Evolutionary conservation across 2,329 filamentous ascomycete species (phyloP).

Genomic region (Penicillium sclerotigenum): DNA sequence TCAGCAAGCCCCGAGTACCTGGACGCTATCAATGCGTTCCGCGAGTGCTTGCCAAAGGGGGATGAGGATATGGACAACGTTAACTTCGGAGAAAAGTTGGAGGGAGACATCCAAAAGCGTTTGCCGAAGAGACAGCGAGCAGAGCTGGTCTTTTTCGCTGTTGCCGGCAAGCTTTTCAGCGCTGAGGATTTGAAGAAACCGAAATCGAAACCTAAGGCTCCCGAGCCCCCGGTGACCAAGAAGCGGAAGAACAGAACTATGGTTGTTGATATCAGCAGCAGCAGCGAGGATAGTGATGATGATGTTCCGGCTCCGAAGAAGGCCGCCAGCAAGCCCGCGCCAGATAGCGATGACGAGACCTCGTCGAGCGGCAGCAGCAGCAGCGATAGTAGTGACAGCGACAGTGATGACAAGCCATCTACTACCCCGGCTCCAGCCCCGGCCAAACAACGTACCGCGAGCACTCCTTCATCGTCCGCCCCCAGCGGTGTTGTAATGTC

Average conservation of each 20-base stretch:
- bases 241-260: conserved; percentile 45
- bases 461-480: background rate
- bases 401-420: conserved; percentile 19
- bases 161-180: conserved; percentile 30
- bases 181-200: conserved; percentile 25
- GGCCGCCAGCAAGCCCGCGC: conserved; percentile 6
- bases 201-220: conserved; percentile 24
- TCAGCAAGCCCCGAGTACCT: conserved; percentile 37
- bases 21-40: conserved; percentile 53
- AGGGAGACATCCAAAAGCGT: conserved; percentile 26
- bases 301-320: conserved; percentile 21
- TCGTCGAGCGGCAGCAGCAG: conserved; percentile 19
- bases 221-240: conserved; percentile 25
- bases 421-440: conserved; percentile 7
- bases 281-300: conserved; percentile 33
- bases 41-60: conserved; percentile 25
- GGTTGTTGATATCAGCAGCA: conserved; percentile 43
- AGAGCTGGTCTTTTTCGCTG: conserved; percentile 38
- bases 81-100: conserved; percentile 22
- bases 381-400: conserved; percentile 23
- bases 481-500: background rate
- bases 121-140: conserved; percentile 38
- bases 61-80: conserved; percentile 25
- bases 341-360: conserved; percentile 21
- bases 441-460: conserved; percentile 3